Conservation (phyloP, 2,329 filamentous ascomycete genomes). For the Fusarium torreyae region DNA sequence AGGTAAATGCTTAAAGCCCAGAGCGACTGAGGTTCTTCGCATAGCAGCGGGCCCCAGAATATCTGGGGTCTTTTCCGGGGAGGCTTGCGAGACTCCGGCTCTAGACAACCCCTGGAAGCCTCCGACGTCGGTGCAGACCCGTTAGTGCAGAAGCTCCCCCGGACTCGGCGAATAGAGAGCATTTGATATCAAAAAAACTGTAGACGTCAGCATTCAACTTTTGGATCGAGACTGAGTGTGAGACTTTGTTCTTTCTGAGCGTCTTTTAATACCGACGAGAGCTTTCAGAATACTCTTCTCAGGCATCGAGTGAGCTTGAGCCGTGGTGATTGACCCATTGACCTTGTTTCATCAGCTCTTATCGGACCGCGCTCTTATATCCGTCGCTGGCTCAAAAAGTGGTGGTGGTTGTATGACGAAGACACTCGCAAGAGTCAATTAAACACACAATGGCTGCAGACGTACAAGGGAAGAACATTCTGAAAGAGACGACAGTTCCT, state of each 20-base stretch:
- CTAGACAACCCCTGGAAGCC: background rate
- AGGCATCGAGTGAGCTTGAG: background rate
- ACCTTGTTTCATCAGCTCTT: constrained; percentile 1
- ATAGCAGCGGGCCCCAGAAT: background rate
- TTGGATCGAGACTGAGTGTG: constrained; percentile 13
- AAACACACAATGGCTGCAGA: constrained; percentile 45
- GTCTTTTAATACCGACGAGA: background rate
- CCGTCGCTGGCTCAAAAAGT: constrained; percentile 1
- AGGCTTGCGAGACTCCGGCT: constrained; percentile 16
- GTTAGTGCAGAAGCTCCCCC: constrained; percentile 27
- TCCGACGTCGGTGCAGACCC: constrained; percentile 38
- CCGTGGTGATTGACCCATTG: background rate
- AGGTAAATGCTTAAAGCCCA: too few species aligned
- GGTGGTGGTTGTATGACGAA: constrained; percentile 14
- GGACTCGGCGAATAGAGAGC: constrained; percentile 35
- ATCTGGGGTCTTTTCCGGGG: constrained; percentile 2
- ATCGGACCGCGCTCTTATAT: constrained; percentile 3
- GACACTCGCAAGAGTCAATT: constrained; percentile 16
- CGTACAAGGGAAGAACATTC: constrained; percentile 25
- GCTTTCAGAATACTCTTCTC: background rate
- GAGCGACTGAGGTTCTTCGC: background rate
- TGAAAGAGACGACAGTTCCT: constrained; percentile 3
- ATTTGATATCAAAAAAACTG: constrained; percentile 34
- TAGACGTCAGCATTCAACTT: constrained; percentile 31
- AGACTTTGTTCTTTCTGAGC: background rate